phyloP scores from a whole-genome alignment of 257 asterid species.

The Ophiorrhiza pumila region DNA sequence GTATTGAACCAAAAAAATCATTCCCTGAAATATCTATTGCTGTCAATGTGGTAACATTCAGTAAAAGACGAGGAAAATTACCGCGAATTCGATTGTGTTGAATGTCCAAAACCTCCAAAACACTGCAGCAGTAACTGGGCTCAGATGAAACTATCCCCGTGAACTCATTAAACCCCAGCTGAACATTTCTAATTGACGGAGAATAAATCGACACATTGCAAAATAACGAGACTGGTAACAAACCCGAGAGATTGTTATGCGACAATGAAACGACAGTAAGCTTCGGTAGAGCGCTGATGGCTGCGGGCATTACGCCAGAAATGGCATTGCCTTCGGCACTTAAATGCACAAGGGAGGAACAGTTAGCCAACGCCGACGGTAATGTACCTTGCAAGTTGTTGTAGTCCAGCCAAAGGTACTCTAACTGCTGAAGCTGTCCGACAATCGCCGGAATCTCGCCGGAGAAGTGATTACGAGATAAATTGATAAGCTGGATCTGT shows the following conservation, averaged over 20 bases:
- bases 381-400: constrained; percentile 55
- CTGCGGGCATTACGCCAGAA: constrained; percentile 53
- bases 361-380: constrained; percentile 67
- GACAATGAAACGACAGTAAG: constrained; percentile 53
- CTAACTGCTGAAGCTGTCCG: constrained; percentile 47
- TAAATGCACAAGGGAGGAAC: constrained; percentile 56
- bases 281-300: constrained; percentile 44
- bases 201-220: constrained; percentile 48
- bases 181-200: constrained; percentile 48
- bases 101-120: constrained; percentile 53
- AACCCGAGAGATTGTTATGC: constrained; percentile 52
- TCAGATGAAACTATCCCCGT: constrained; percentile 35
- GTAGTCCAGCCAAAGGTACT: constrained; percentile 58
- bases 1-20: constrained; percentile 43
- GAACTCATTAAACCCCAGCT: constrained; percentile 60
- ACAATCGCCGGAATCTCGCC: constrained; percentile 57
- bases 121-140: constrained; percentile 29
- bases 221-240: constrained; percentile 50
- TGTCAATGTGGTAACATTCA: constrained; percentile 34
- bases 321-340: constrained; percentile 64
- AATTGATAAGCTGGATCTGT: constrained; percentile 40
- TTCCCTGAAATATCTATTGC: constrained; percentile 60
- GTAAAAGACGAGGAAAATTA: constrained; percentile 38
- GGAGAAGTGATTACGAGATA: constrained; percentile 46
- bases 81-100: constrained; percentile 40